Base-by-base conservation (phyloP, 805 yeast species). In the Metschnikowia anglica region DNA sequence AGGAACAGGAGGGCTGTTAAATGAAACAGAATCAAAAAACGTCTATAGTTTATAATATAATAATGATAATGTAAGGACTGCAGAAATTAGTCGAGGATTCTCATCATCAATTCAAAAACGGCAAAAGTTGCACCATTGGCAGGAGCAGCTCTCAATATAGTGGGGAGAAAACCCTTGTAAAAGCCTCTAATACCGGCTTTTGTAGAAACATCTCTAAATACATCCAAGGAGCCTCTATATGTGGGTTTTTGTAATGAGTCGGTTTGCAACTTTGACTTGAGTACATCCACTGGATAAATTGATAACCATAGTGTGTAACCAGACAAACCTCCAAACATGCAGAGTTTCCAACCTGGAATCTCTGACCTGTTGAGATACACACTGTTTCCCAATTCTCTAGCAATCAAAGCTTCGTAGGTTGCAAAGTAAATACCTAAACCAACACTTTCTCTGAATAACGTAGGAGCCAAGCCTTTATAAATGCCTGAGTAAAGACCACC, bases 71-170 rank as follows among this genome's bases (percentile, higher is more conserved):
- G n/a, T n/a, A n/a, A n/a, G 33, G 19, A 13, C 7, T 30, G 5
- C 7, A 29, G 3, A 12, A 17, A 13, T 49, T 50, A 74, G 44
- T 62, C 70, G 34, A 79, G 59, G 20, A 72, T 53, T 66, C 96
- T 80, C 85, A 90, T 84, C 4, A 96, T 86, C 38, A 85, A 66
- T 65, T 93, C 99, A 62, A 93, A 93, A 2, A 95, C 89, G 33
- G 88, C 84, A 67, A 93, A 93, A 0, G 99, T 95, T 23, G 95
- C 96, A 31, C 96, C 99, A 61, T 93, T 95, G 3, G 95, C 99
- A 0, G 99, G 99, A 3, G 96, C 96, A 37, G 99, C 98, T 68
- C 99, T 84, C 51, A 93, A 70, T 50, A 93, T 79, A 0, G 98
- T 90, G 28, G 99, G 97, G 15, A 80, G 65, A 60, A 95, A 90